Evolutionary conservation across 306 rosid genomes (phyloP).

Genomic region (Vachellia pachyceras): DNA sequence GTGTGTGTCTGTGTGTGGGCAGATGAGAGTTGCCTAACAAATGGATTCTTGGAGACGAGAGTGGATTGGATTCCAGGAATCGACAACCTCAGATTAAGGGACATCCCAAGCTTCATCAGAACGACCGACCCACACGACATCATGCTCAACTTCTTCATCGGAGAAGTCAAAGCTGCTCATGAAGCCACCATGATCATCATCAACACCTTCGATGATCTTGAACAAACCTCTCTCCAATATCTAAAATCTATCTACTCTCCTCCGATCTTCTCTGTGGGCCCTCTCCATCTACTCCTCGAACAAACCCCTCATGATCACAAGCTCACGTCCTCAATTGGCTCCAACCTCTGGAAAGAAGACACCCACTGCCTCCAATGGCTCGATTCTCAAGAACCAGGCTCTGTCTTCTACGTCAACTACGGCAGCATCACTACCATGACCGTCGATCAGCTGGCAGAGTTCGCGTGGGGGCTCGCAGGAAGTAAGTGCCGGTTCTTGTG

Average conservation of each 20-base stretch:
- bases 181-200: constrained; percentile 10
- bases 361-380: constrained; percentile 28
- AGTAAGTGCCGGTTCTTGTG: constrained; percentile 39
- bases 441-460: constrained; percentile 21
- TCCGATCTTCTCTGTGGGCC: constrained; percentile 1
- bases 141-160: constrained; percentile 14
- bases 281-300: background rate
- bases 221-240: background rate
- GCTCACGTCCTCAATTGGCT: background rate
- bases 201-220: constrained; percentile 41
- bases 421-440: constrained; percentile 39
- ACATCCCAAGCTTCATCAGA: constrained; percentile 31
- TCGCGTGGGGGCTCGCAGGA: constrained; percentile 40
- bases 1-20: no score
- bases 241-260: background rate
- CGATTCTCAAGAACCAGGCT: constrained; percentile 7
- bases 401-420: constrained; percentile 25
- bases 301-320: background rate
- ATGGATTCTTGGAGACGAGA: constrained; percentile 23
- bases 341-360: constrained; percentile 45
- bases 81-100: constrained; percentile 6
- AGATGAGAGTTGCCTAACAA: background rate
- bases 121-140: constrained; percentile 28
- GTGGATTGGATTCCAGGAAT: constrained; percentile 40
- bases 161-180: background rate